A percentile compares a stretch with the other conserved stretches of the same genome.
phyloP scores from a whole-genome alignment of 2,329 filamentous ascomycete genomes.

The Aspergillus sp. region DNA sequence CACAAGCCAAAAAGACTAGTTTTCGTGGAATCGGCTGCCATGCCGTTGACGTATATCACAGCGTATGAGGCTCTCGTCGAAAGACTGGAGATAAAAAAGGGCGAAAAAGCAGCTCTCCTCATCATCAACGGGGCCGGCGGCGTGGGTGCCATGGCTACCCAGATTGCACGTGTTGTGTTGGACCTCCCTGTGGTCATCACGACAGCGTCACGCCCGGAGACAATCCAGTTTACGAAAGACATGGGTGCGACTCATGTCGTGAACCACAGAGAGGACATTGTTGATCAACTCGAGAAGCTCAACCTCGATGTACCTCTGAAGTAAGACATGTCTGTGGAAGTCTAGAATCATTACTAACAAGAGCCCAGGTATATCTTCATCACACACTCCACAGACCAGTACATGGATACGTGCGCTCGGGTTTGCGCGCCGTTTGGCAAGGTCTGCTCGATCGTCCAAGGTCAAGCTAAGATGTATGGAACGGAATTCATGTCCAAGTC shows the following conservation, averaged over 20 bases:
- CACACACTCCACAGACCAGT: slow-evolving; percentile 46
- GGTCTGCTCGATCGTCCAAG: slow-evolving; percentile 51
- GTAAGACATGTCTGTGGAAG: neutral
- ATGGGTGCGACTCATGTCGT: slow-evolving; percentile 50
- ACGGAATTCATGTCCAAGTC: slow-evolving; percentile 51
- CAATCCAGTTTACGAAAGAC: slow-evolving; percentile 38
- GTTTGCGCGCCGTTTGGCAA: slow-evolving; percentile 50
- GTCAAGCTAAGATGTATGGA: slow-evolving; percentile 47
- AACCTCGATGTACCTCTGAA: slow-evolving; percentile 27
- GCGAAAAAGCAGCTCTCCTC: slow-evolving; percentile 43
- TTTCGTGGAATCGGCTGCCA: slow-evolving; percentile 45
- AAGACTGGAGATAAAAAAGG: slow-evolving; percentile 42
- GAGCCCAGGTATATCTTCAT: slow-evolving; percentile 47
- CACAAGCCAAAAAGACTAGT: slow-evolving; percentile 44
- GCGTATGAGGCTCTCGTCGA: slow-evolving; percentile 50
- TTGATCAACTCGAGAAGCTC: neutral
- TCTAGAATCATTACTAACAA: neutral
- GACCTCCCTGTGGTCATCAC: slow-evolving; percentile 48
- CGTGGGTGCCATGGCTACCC: slow-evolving; percentile 48
- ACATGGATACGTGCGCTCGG: slow-evolving; percentile 40
- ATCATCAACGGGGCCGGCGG: slow-evolving; percentile 53
- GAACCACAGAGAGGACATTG: slow-evolving; percentile 43
- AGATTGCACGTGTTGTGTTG: slow-evolving; percentile 46
- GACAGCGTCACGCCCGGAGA: slow-evolving; percentile 47
- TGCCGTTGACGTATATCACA: slow-evolving; percentile 49